Evolutionary conservation across 1,284 basidiomycete species (phyloP).

Genomic region (Puccinia coronata): DNA sequence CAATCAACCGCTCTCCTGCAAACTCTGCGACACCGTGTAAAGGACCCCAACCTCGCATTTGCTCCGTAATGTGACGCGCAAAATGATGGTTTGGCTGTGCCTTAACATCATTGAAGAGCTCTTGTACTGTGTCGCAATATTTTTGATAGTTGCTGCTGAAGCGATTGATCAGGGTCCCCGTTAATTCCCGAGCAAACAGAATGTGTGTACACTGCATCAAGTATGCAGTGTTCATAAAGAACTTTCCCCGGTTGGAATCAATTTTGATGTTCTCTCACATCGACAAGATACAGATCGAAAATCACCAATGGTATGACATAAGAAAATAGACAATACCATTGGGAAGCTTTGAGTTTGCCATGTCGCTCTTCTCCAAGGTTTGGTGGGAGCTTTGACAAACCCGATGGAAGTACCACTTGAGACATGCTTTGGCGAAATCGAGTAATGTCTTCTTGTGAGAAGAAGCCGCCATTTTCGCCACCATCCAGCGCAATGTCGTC

Average conservation of each 20-base stretch:
- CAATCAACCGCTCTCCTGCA: conserved; percentile 28
- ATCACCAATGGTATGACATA: conserved; percentile 37
- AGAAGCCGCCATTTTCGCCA: background rate
- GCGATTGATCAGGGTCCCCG: background rate
- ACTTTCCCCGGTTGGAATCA: background rate
- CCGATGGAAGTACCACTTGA: conserved; percentile 17
- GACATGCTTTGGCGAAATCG: background rate
- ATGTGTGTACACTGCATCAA: conserved; percentile 47
- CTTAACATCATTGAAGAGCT: conserved; percentile 14
- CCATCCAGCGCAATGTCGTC: conserved; percentile 18
- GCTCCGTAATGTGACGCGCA: conserved; percentile 18
- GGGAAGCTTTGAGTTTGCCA: conserved; percentile 32
- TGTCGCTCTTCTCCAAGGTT: conserved; percentile 34
- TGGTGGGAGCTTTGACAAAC: background rate
- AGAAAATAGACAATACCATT: conserved; percentile 35
- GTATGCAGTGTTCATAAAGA: conserved; percentile 32
- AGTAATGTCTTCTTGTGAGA: background rate
- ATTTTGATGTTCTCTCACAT: conserved; percentile 7
- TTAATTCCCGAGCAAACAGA: conserved; percentile 5
- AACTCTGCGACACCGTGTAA: conserved; percentile 16
- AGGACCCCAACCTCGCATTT: conserved; percentile 35
- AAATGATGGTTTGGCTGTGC: conserved; percentile 37
- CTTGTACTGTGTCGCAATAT: background rate
- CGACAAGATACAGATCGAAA: conserved; percentile 23
- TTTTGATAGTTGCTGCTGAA: conserved; percentile 25